Conservation (phyloP, 1,139 yeast species). For the Yamadazyma aaseri region DNA sequence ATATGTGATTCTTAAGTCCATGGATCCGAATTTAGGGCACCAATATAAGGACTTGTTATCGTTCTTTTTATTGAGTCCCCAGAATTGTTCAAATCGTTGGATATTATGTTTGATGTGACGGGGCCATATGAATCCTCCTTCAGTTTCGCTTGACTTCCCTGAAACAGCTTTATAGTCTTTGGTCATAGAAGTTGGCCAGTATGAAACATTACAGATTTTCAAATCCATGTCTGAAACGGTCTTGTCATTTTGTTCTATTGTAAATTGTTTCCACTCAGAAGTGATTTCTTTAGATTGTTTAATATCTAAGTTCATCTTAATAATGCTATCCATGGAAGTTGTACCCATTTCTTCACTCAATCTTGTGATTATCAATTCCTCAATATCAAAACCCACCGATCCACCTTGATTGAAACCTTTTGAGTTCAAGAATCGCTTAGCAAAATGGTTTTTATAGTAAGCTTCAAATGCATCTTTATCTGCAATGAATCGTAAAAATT, state of each 20-base stretch:
- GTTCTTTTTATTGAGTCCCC: constrained; percentile 55
- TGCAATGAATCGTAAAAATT: constrained; percentile 63
- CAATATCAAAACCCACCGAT: constrained; percentile 50
- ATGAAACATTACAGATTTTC: constrained; percentile 52
- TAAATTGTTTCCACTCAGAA: constrained; percentile 44
- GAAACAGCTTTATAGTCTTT: constrained; percentile 55
- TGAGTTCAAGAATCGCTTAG: constrained; percentile 70
- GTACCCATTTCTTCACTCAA: constrained; percentile 79
- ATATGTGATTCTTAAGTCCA: constrained; percentile 69
- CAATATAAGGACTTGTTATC: constrained; percentile 75
- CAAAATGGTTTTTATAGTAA: constrained; percentile 84
- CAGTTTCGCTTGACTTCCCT: constrained; percentile 26
- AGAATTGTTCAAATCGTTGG: constrained; percentile 41
- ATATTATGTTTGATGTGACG: constrained; percentile 37
- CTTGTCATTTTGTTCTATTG: constrained; percentile 18
- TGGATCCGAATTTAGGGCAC: constrained; percentile 82
- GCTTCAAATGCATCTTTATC: constrained; percentile 90
- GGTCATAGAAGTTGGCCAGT: constrained; percentile 52
- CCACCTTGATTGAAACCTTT: constrained; percentile 26
- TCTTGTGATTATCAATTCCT: constrained; percentile 66
- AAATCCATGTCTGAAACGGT: constrained; percentile 43
- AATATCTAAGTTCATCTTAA: constrained; percentile 88
- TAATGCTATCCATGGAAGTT: constrained; percentile 74
- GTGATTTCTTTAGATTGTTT: constrained; percentile 63
- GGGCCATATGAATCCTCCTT: constrained; percentile 50